Evolutionary conservation across 345 rosid genomes (phyloP), one percentile per base, ranked within the genome.

Genomic region (Kernera saxatilis): DNA sequence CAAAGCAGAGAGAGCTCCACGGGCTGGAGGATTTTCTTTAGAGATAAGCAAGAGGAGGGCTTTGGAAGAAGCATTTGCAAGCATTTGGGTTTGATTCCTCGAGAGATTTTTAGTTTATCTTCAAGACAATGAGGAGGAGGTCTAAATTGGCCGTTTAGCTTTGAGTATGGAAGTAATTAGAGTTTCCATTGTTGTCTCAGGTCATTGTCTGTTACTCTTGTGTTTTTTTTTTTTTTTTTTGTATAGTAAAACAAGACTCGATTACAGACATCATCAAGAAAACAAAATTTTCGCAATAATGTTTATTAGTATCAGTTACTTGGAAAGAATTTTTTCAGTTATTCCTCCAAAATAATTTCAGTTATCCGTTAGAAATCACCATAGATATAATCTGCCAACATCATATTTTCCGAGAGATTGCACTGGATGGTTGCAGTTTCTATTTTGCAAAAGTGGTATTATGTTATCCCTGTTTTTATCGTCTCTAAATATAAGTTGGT

Each of bases 31-130:
- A 15, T 95, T 96, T 91, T 88, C 86, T 41, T 32, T 79, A 11
- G 98, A 95, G 78, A 74, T 95, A 40, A 85, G 88, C 84, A 92
- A 78, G 86, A 95, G 74, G 80, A 87, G 97, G 68, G 89, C 96
- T 48, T 72, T 92, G 11, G 98, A 92, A 82, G 99, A 95, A 82
- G 99, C 97, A 60, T 90, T 92, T 77, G 82, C 87, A 1, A 82
- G 90, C 85, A 78, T 95, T 75, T 95, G 97, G 96, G 64, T 92
- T 69, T 94, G 79, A 84, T 45, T 45, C 64, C 41, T 67, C 17
- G 2, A n/a, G 0, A 55, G 6, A n/a, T 52, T 15, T 59, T 49
- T 21, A 9, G n/a, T 27, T 8, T 32, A 12, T 63, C 21, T 17
- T 52, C 13, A 67, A 5, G 17, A 58, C 13, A 30, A 7, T 39